Base-by-base conservation (phyloP, 2,329 filamentous ascomycete genomes). In the Fusarium siculi region DNA sequence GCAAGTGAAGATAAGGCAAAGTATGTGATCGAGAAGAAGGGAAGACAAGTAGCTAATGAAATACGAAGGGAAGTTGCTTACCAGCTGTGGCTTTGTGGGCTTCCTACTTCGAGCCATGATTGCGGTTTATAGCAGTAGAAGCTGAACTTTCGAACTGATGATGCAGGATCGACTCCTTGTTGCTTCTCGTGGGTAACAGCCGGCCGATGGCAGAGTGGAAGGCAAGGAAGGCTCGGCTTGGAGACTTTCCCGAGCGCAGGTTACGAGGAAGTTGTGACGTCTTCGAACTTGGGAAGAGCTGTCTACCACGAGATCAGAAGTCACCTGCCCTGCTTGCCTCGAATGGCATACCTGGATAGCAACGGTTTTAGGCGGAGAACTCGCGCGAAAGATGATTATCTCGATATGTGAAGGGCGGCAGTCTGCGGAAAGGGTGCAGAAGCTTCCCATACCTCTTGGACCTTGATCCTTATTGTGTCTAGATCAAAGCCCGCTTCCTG, bases 91-190 rank as follows among this genome's bases (percentile, higher is more conserved):
- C 39, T 61, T 67, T 34, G 44, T 55, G 16, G 53, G 52, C 70
- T 75, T 76, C 74, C 61, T 77, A 66, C 65, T 73, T 73, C 63
- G 70, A 58, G 53, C 55, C 71, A 78, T 77, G n/a, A 23, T 43
- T 70, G 47, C 23, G 44, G 54, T 40, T 42, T 39, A 25, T 30
- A 59, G 50, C 30, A 69, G 52, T 37, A 63, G 54, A 63, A 19
- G 12, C 30, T 44, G 37, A 12, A 28, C 39, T 28, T 21, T 55
- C 7, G 52, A 47, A 36, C 52, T 30, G 21, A 28, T 21, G 28
- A 52, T 37, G 49, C 66, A 65, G 40, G 60, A 23, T 32, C 44
- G 40, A 34, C 30, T 40, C 30, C 43, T 58, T 50, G 40, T 12
- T n/a, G 34, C 57, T 62, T 40, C 15, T 55, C 42, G 37, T 65